Percentiles rank a stretch among this genome's conserved stretches.
phyloP scores from a whole-genome alignment of 352 stramenopile genomes.

The Globisporangium acanthophoron region DNA sequence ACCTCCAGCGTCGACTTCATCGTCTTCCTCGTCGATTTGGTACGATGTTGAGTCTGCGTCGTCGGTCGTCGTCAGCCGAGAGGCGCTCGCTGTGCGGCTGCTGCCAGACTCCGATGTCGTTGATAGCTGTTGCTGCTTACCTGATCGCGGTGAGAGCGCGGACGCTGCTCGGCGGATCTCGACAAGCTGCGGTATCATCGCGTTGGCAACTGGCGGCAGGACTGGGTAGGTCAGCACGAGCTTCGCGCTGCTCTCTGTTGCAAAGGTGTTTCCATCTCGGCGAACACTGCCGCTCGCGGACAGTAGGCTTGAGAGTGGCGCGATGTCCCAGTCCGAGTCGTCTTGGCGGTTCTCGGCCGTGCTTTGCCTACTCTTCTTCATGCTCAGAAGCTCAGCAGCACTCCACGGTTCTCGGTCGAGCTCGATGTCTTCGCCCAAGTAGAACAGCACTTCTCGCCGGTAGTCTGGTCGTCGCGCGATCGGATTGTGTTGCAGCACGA shows the following conservation, averaged over 20 bases:
- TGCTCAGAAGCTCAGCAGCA: conserved; percentile 53
- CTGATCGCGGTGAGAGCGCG: conserved; percentile 20
- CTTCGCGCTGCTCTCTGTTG: conserved; percentile 9
- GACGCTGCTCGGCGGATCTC: conserved; percentile 44
- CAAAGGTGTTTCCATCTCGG: not conserved
- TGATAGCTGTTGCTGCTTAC: conserved; percentile 9
- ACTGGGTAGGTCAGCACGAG: conserved; percentile 38
- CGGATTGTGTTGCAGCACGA: conserved; percentile 75
- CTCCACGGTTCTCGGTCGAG: conserved; percentile 64
- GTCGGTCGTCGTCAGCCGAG: conserved; percentile 2
- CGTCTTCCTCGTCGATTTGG: conserved; percentile 17
- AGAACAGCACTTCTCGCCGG: conserved; percentile 77
- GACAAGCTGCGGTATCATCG: conserved; percentile 27
- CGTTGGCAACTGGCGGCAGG: conserved; percentile 15
- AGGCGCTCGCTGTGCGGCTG: conserved; percentile 2
- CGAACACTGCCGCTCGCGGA: not conserved
- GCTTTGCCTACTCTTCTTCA: conserved; percentile 56
- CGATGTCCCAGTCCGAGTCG: conserved; percentile 1
- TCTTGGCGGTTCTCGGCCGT: not conserved
- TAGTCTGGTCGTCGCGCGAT: conserved; percentile 70
- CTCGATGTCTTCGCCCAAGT: conserved; percentile 56
- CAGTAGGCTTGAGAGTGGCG: not conserved
- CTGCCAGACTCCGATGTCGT: not conserved
- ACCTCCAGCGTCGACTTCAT: conserved; percentile 19
- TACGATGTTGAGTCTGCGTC: not conserved